phyloP scores from a whole-genome alignment of 257 asterid genomes.

The Paulownia fortunei region DNA sequence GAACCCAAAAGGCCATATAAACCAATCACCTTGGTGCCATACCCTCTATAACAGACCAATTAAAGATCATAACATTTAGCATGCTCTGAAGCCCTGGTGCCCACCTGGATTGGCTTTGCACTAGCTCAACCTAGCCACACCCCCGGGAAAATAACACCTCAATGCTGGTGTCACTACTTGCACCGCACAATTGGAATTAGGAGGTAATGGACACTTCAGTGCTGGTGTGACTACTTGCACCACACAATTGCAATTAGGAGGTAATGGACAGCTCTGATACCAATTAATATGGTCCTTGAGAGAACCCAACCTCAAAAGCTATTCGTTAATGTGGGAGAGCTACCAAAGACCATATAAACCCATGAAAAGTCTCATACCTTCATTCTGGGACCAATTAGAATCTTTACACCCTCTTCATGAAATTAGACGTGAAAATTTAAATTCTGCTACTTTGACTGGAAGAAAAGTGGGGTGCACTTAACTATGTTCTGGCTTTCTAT shows the following conservation, averaged over 20 bases:
- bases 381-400: not conserved
- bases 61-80: not conserved
- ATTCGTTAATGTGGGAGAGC: not conserved
- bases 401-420: not conserved
- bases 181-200: not conserved
- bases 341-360: not conserved
- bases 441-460: not conserved
- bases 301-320: not conserved
- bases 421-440: not conserved
- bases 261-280: not conserved
- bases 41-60: not conserved
- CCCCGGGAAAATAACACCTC: not conserved
- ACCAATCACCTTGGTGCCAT: not conserved
- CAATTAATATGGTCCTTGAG: not conserved
- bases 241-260: not conserved
- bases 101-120: not conserved
- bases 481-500: slow-evolving; percentile 5
- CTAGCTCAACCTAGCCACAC: not conserved
- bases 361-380: not conserved
- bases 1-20: not conserved
- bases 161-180: not conserved
- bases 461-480: not conserved
- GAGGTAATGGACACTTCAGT: not conserved
- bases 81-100: not conserved
- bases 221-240: not conserved